Evolutionary conservation across 306 rosid genomes (phyloP).

Genomic region (Vigna radiata): DNA sequence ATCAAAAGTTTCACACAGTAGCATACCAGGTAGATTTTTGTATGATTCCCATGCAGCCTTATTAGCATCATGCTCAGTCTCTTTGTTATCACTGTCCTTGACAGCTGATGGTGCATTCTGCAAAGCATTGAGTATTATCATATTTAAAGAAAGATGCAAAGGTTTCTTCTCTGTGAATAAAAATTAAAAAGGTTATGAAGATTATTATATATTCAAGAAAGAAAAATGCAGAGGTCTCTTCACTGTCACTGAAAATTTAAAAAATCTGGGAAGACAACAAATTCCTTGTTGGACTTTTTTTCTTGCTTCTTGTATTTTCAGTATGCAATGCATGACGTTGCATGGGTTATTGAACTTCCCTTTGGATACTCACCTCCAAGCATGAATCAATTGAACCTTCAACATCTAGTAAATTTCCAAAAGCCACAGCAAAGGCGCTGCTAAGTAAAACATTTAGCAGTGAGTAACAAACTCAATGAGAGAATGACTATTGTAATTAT

Average conservation of each 20-base stretch:
- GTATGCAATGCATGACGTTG: conserved; percentile 34
- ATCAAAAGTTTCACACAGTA: conserved; percentile 21
- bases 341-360: conserved; percentile 34
- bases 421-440: conserved; percentile 65
- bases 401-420: conserved; percentile 57
- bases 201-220: conserved; percentile 33
- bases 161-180: conserved; percentile 12
- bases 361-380: conserved; percentile 54
- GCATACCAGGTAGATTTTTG: conserved; percentile 51
- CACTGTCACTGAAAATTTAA: conserved; percentile 1
- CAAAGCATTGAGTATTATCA: conserved; percentile 35
- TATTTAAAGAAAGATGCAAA: conserved; percentile 28
- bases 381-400: conserved; percentile 52
- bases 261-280: neutral
- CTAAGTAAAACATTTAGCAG: conserved; percentile 30
- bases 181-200: neutral
- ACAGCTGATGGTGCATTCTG: conserved; percentile 45
- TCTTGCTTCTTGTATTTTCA: conserved; percentile 14
- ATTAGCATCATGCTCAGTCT: conserved; percentile 39
- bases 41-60: conserved; percentile 44
- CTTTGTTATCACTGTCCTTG: conserved; percentile 44
- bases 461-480: conserved; percentile 27
- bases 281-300: conserved; percentile 30
- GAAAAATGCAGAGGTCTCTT: conserved; percentile 9
- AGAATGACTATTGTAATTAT: conserved; percentile 22